Conservation (phyloP, 495 filamentous ascomycete species). For the Hyaloscypha variabilis region DNA sequence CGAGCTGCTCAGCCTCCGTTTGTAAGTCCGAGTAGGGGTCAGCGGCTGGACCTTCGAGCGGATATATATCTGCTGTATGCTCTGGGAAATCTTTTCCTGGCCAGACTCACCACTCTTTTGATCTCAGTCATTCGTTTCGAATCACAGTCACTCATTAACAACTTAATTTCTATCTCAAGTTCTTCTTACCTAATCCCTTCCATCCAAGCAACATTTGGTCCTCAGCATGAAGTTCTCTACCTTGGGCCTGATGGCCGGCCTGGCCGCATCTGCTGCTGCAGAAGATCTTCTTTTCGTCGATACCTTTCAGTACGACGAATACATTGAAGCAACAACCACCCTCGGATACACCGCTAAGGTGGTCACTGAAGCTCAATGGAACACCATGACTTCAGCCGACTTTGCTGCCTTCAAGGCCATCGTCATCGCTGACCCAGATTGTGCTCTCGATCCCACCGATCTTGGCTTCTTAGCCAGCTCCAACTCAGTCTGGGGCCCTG, state of each 20-base stretch:
- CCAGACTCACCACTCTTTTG: constrained; percentile 3
- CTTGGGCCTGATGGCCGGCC: constrained; percentile 18
- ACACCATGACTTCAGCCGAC: constrained; percentile 38
- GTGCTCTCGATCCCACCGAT: constrained; percentile 6
- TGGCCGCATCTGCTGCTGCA: constrained; percentile 21
- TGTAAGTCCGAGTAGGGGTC: not conserved
- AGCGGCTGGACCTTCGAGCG: not conserved
- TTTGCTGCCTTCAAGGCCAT: constrained; percentile 43
- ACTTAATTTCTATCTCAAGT: not conserved
- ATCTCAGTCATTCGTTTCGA: constrained; percentile 9
- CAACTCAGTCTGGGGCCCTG: constrained; percentile 40
- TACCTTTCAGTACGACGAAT: constrained; percentile 32
- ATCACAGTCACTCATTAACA: constrained; percentile 8
- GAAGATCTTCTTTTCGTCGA: constrained; percentile 41
- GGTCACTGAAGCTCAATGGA: constrained; percentile 38
- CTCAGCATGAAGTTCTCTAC: constrained; percentile 15
- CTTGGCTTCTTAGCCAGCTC: constrained; percentile 28
- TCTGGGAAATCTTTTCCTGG: not conserved
- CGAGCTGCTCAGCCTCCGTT: not conserved
- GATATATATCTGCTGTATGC: not conserved
- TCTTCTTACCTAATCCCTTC: not conserved
- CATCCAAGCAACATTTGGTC: constrained; percentile 1
- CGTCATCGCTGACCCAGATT: constrained; percentile 38
- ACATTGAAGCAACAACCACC: constrained; percentile 30
- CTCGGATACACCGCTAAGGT: constrained; percentile 36